Evolutionary conservation across 176 grass and related monocot genomes (phyloP).

Genomic region (Echinochloa phyllopogon): DNA sequence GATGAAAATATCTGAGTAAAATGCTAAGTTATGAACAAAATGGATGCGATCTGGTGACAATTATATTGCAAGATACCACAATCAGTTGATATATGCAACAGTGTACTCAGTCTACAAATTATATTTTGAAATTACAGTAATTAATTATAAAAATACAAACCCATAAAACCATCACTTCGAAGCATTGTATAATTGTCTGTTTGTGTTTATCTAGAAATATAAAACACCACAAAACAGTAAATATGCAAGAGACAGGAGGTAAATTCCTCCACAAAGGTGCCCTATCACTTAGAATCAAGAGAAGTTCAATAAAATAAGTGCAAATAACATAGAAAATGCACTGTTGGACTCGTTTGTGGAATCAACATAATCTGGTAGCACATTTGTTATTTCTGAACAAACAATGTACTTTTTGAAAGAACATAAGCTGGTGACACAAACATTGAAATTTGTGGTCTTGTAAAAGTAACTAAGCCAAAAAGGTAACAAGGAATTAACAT

Average conservation of each 20-base stretch:
- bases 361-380: neutral
- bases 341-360: neutral
- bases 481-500: neutral
- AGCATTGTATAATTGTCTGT: neutral
- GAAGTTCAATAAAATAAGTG: neutral
- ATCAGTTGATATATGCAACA: constrained; percentile 1
- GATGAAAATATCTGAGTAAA: neutral
- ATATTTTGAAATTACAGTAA: neutral
- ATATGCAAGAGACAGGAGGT: constrained; percentile 2
- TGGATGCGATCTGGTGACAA: neutral
- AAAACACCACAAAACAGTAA: neutral
- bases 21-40: neutral
- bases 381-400: neutral
- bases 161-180: neutral
- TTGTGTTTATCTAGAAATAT: neutral
- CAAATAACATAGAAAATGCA: neutral
- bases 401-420: neutral
- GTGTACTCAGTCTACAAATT: neutral
- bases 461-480: constrained; percentile 11
- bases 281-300: neutral
- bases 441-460: neutral
- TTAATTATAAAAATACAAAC: neutral
- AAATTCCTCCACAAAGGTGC: neutral
- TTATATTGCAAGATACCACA: constrained; percentile 14
- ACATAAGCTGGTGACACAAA: constrained; percentile 5